These are phyloP conservation scores for Phytophthora tubulina DNA, from an alignment of 352 stramenopile species.

Conservation along the genomic window DNA sequence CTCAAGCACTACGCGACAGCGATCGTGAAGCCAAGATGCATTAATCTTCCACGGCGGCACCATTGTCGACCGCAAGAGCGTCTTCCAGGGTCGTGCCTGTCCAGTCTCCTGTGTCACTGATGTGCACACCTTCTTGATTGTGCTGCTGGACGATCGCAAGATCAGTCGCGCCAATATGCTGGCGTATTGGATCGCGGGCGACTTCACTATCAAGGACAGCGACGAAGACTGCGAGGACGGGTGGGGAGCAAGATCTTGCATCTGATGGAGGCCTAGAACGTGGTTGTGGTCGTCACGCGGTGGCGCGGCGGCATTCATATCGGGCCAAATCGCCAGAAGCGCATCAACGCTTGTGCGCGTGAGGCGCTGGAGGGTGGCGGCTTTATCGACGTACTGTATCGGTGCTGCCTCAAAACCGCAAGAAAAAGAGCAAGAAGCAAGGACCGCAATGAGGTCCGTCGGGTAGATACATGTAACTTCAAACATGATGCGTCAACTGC, in stretches of 20 bases:
- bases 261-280: constrained; percentile 75
- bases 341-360: constrained; percentile 64
- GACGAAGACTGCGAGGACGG: constrained; percentile 82
- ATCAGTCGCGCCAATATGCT: constrained; percentile 84
- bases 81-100: constrained; percentile 36
- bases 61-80: constrained; percentile 77
- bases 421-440: constrained; percentile 54
- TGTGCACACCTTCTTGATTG: constrained; percentile 67
- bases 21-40: constrained; percentile 46
- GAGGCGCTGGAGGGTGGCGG: constrained; percentile 26
- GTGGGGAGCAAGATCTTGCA: constrained; percentile 76
- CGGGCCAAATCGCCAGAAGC: constrained; percentile 74
- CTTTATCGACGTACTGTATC: constrained; percentile 38
- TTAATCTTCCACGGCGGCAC: constrained; percentile 49
- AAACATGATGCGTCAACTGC: constrained; percentile 7
- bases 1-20: constrained; percentile 52
- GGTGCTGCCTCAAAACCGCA: constrained; percentile 35
- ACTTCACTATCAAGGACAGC: constrained; percentile 75
- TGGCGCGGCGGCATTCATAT: constrained; percentile 79
- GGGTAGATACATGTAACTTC: constrained; percentile 6
- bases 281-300: constrained; percentile 77
- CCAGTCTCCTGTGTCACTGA: constrained; percentile 43
- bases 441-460: not conserved
- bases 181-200: constrained; percentile 70
- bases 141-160: constrained; percentile 77